Percentiles rank a stretch among this genome's conserved stretches.
Conservation (phyloP, 148 eudicot genomes). For the Spergularia marina region DNA sequence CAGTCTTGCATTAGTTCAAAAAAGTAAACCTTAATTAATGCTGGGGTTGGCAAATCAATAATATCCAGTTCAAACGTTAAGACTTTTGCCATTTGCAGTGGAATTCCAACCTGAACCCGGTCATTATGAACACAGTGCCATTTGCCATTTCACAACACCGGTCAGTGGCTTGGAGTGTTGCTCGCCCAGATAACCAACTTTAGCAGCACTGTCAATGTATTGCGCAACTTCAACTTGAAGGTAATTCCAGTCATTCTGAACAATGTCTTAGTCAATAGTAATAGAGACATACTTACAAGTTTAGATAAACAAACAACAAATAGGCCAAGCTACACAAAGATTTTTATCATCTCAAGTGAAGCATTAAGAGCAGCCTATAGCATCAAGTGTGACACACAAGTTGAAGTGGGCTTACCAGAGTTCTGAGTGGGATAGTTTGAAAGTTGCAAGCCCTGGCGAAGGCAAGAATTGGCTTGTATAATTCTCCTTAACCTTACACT, state of each 20-base stretch:
- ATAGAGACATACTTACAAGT: background rate
- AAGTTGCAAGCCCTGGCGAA: constrained; percentile 48
- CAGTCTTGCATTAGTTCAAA: background rate
- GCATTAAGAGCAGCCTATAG: too few species aligned
- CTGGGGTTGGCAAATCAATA: constrained; percentile 80
- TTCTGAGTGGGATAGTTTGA: constrained; percentile 22
- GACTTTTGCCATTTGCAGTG: constrained; percentile 68
- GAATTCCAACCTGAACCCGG: constrained; percentile 95
- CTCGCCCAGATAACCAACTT: constrained; percentile 34
- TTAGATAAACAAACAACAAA: background rate
- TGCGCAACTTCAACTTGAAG: constrained; percentile 81
- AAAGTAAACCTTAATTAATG: constrained; percentile 54
- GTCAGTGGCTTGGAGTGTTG: constrained; percentile 43
- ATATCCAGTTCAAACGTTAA: constrained; percentile 78
- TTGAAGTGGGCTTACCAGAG: constrained; percentile 43
- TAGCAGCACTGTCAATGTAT: constrained; percentile 80
- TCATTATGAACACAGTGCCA: too few species aligned
- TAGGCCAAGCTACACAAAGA: background rate
- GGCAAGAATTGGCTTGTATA: constrained; percentile 65
- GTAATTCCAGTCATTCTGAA: constrained; percentile 57
- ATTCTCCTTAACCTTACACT: constrained; percentile 67
- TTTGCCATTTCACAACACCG: too few species aligned
- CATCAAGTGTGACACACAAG: too few species aligned
- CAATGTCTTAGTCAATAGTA: constrained; percentile 19
- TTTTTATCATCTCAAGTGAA: background rate